These are phyloP conservation scores for Eimeria acervulina DNA, from an alignment of 169 alveolate genomes.

Conservation along the genomic window DNA sequence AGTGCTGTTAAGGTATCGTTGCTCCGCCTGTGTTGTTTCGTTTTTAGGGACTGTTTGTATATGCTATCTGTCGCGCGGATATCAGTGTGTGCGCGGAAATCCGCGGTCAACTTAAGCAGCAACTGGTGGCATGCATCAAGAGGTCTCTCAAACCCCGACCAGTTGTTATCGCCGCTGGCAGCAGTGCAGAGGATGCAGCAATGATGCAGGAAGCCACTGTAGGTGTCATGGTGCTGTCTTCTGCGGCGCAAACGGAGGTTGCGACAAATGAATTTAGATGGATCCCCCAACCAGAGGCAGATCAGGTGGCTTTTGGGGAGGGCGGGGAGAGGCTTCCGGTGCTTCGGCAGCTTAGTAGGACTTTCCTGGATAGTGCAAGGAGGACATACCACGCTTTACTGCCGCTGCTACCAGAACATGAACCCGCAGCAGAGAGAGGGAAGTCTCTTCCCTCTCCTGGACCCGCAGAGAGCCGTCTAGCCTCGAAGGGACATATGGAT, in stretches of 20 bases:
- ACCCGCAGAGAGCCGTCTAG: not conserved
- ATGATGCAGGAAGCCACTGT: slow-evolving; percentile 75
- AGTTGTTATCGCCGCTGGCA: slow-evolving; percentile 65
- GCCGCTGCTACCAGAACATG: slow-evolving; percentile 49
- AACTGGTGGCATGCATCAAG: slow-evolving; percentile 68
- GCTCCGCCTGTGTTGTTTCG: not conserved
- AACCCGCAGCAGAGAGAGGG: slow-evolving; percentile 13
- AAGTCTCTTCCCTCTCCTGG: slow-evolving; percentile 42
- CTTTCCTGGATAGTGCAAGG: slow-evolving; percentile 22
- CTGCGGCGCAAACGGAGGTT: not conserved
- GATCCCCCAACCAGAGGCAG: not conserved
- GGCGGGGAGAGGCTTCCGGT: not conserved
- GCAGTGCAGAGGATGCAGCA: slow-evolving; percentile 73
- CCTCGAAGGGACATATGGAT: slow-evolving; percentile 16
- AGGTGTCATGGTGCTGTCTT: slow-evolving; percentile 40
- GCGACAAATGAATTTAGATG: not conserved
- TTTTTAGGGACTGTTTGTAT: slow-evolving; percentile 52
- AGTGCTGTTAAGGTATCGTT: not conserved
- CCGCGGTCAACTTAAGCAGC: slow-evolving; percentile 64
- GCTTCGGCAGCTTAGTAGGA: slow-evolving; percentile 14
- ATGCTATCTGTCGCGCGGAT: slow-evolving; percentile 66
- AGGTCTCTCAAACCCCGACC: slow-evolving; percentile 64
- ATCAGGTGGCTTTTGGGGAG: not conserved
- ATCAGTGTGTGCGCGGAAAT: slow-evolving; percentile 66
- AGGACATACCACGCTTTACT: slow-evolving; percentile 3